Base-by-base conservation (phyloP, 2,329 filamentous ascomycete species). In the Aureobasidium sp. region DNA sequence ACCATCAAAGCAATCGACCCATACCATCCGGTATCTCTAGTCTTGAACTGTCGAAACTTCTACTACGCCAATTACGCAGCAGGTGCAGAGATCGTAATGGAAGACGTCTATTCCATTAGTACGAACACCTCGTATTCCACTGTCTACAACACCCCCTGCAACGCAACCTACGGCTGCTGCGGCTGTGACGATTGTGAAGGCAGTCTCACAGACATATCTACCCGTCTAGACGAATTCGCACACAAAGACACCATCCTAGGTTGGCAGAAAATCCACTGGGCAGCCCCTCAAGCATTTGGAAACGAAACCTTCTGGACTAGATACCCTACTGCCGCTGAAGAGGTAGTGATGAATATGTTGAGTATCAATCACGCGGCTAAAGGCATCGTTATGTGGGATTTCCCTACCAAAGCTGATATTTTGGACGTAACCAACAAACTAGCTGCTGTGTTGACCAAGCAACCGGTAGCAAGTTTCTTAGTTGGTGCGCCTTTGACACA, bases 41-140 rank as follows among this genome's bases (percentile, higher is more conserved):
- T 79, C 3, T 77, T 86, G 37, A 86, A 86, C 72, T 86, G 84
- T 74, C 77, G 79, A 62, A 79, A 86, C 71, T 85, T 83, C 69
- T 79, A 84, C 70, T 86, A 83, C 67, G 70, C 70, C 2, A 71
- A 78, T 8, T 86, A 86, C 72, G 74, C 79, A 0, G 70, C 72
- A 3, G 81, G 79, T 29, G 79, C 81, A 6, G 83, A 86, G 66
- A 80, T 86, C 64, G 70, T 86, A 63, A 79, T 86, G 72, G 77
- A 77, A 25, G 83, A 86, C 66, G 78, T 78, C 1, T 86, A 86
- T 68, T 83, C 83, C 1, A 77, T 86, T 64, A 81, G 77, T 36
- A 79, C 80, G 63, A 84, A 85, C 71, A 72, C 77, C 3, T 80
- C 76, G 4, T 83, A 74, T 64, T 82, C 78, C 6, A 79, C 78